Percentiles rank a stretch among this genome's conserved stretches.
Conservation (phyloP, 441 rosid genomes). For the Jatropha multifida region DNA sequence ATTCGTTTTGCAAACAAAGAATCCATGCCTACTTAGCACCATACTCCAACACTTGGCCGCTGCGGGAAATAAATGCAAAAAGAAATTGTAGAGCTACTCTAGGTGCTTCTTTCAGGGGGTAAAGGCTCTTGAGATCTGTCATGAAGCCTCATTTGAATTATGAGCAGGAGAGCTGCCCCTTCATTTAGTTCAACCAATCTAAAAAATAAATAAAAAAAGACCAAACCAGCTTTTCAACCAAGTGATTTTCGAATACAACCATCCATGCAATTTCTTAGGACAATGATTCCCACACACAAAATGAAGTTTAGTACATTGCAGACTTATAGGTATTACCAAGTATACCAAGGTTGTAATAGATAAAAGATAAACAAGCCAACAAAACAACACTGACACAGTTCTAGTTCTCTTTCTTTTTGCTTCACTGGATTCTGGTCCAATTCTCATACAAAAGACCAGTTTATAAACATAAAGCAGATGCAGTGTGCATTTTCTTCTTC, state of each 20-base stretch:
- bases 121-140: no score
- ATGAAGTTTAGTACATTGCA: slow-evolving; percentile 17
- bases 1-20: no score
- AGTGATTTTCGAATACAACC: slow-evolving; percentile 7
- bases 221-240: not conserved
- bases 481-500: slow-evolving; percentile 97
- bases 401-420: slow-evolving; percentile 8
- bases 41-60: no score
- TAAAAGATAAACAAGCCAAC: slow-evolving; percentile 31
- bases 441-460: slow-evolving; percentile 93
- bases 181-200: not conserved
- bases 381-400: slow-evolving; percentile 17
- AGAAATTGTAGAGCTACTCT: no score
- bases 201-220: not conserved
- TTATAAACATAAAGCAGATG: slow-evolving; percentile 91
- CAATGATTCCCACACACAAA: slow-evolving; percentile 17
- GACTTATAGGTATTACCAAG: slow-evolving; percentile 3
- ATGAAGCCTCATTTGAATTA: no score
- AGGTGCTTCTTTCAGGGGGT: no score
- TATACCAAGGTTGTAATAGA: slow-evolving; percentile 23
- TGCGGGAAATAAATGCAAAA: no score
- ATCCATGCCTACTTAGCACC: no score
- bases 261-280: slow-evolving; percentile 9
- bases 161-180: not conserved
- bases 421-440: slow-evolving; percentile 4